phyloP scores from a whole-genome alignment of 306 rosid genomes.

The Glycine latifolia region DNA sequence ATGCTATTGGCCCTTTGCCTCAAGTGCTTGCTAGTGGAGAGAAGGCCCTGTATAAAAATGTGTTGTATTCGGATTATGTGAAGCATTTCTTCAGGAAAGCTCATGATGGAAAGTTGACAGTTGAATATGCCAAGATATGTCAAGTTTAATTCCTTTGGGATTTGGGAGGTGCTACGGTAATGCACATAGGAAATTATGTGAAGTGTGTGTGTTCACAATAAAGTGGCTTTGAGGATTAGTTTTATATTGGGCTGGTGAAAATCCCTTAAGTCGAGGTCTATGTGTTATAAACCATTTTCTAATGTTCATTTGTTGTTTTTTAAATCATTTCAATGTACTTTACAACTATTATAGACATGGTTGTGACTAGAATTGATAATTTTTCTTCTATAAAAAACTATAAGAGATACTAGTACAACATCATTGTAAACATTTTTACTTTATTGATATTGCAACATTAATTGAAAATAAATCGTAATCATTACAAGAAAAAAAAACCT shows the following conservation, averaged over 20 bases:
- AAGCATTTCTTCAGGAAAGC: constrained; percentile 65
- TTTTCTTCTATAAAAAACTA: not conserved
- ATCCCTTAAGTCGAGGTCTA: not conserved
- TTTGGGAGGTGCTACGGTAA: not conserved
- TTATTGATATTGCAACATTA: too few relatives aligned
- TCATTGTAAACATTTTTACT: too few relatives aligned
- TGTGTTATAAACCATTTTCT: not conserved
- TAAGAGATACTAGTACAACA: too few relatives aligned
- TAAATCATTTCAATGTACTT: not conserved
- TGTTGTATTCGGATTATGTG: constrained; percentile 63
- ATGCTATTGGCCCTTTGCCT: constrained; percentile 52
- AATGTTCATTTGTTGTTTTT: not conserved
- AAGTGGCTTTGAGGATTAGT: not conserved
- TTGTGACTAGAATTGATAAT: not conserved
- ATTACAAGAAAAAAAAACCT: too few relatives aligned
- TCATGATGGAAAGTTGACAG: constrained; percentile 68
- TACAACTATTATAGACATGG: not conserved
- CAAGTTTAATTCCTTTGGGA: not conserved
- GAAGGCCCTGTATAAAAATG: constrained; percentile 55
- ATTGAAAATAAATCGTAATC: too few relatives aligned
- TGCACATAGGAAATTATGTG: too few relatives aligned
- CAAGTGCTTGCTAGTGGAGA: constrained; percentile 55
- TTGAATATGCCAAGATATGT: constrained; percentile 58
- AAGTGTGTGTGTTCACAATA: not conserved
- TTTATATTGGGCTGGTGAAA: not conserved